Base-by-base conservation (phyloP, 495 filamentous ascomycete genomes). In the Talaromyces thailandensis region DNA sequence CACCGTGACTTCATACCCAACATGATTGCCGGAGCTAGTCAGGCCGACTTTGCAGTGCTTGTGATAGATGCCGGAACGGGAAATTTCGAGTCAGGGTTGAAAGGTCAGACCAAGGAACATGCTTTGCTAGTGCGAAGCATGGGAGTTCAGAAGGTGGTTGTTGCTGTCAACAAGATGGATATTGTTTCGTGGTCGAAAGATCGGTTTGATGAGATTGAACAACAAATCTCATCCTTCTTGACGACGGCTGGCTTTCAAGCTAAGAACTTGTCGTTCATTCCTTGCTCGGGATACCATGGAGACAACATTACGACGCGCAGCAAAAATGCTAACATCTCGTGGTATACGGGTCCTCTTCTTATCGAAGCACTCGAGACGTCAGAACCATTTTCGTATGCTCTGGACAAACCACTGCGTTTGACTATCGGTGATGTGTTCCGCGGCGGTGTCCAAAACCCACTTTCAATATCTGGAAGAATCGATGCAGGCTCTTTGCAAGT, bases 1-100 rank as follows among this genome's bases (percentile, higher is more conserved):
- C 94, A 98, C 73, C 81, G 85, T 65, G 95, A 98, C 67, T 98
- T 98, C 70, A 90, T 98, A 45, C 94, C 94, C 2, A 98, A 96
- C 72, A 98, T 98, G 94, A 97, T 98, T 69, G 95, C 93, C 3
- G 94, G 94, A 0, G 92, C 93, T 25, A 91, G 88, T 45, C 93
- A 97, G 73, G 94, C 94, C 2, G 95, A 98, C 72, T 96, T 98
- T 70, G 95, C 93, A 0, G 88, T 98, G 8, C 79, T 98, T 5
- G 94, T 98, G 35, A 89, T 98, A 58, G 94, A 98, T 71, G 87
- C 94, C 24, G 85, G 86, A 58, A 88, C 82, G 0, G 92, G 93
- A 24, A 91, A 90, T 25, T 97, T 97, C 64, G 94, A 98, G 70
- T 89, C 91, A 0, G 94, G 94, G 0, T 80, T 98, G 40, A 93